phyloP scores from a whole-genome alignment of 2,329 filamentous ascomycete species.

The Calonectria hawksworthii region DNA sequence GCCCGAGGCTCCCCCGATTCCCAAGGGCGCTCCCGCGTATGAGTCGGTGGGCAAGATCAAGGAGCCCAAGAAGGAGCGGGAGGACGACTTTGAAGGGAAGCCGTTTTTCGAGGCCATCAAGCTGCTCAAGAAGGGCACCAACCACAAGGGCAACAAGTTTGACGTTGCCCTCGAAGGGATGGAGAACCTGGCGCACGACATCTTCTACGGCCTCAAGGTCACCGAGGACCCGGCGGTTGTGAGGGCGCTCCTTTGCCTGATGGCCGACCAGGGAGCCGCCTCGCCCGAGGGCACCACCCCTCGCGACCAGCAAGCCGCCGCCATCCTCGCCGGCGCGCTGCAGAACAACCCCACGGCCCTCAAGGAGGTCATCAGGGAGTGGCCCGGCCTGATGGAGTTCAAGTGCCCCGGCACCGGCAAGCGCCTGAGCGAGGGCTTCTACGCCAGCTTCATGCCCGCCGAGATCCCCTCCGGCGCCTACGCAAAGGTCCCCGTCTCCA shows the following conservation, averaged over 20 bases:
- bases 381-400: constrained; percentile 57
- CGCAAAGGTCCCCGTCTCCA: constrained; percentile 43
- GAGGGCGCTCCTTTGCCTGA: constrained; percentile 69
- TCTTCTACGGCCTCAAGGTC: constrained; percentile 77
- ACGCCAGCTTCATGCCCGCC: constrained; percentile 56
- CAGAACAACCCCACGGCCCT: constrained; percentile 77
- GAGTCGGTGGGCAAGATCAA: constrained; percentile 71
- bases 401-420: constrained; percentile 52
- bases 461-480: constrained; percentile 37
- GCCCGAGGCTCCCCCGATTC: constrained; percentile 53
- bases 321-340: constrained; percentile 69
- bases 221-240: constrained; percentile 68
- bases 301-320: constrained; percentile 67
- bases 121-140: constrained; percentile 61
- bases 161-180: constrained; percentile 69
- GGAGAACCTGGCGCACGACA: constrained; percentile 76
- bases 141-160: constrained; percentile 51
- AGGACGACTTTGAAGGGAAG: constrained; percentile 50
- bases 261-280: constrained; percentile 52
- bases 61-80: constrained; percentile 66
- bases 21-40: constrained; percentile 68
- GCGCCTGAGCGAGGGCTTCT: constrained; percentile 56
- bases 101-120: constrained; percentile 59
- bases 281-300: constrained; percentile 46
- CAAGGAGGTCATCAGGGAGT: constrained; percentile 62